Evolutionary conservation across 192 early-diverging fungal genomes (phyloP).

Genomic region (Coemansia sp.): DNA sequence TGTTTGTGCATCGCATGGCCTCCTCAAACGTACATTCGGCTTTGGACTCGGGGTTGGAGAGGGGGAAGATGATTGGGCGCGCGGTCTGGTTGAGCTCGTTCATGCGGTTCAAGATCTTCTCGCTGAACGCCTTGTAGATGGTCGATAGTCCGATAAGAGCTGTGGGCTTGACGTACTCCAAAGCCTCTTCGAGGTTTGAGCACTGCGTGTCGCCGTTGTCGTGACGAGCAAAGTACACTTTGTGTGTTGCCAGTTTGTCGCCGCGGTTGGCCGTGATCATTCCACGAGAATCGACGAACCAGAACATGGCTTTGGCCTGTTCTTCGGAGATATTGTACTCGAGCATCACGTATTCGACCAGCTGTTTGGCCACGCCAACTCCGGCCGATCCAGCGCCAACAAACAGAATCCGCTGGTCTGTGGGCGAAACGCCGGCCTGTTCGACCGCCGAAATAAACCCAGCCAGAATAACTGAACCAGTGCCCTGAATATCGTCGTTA

Average conservation of each 20-base stretch:
- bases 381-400: constrained; percentile 93
- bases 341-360: constrained; percentile 76
- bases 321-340: constrained; percentile 64
- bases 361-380: constrained; percentile 91
- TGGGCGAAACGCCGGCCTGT: constrained; percentile 63
- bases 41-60: constrained; percentile 83
- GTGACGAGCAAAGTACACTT: constrained; percentile 81
- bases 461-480: constrained; percentile 84
- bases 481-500: constrained; percentile 73
- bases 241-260: constrained; percentile 79
- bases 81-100: constrained; percentile 58
- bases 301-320: constrained; percentile 56
- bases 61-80: constrained; percentile 84
- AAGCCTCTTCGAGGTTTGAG: constrained; percentile 68
- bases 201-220: constrained; percentile 82
- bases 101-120: constrained; percentile 73
- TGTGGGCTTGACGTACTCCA: constrained; percentile 88
- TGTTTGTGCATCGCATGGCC: constrained; percentile 78
- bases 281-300: constrained; percentile 91
- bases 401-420: constrained; percentile 86
- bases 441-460: constrained; percentile 88
- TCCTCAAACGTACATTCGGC: constrained; percentile 93
- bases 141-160: constrained; percentile 86
- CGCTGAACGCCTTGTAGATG: constrained; percentile 72
- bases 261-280: constrained; percentile 86